phyloP scores from a whole-genome alignment of 306 rosid species.

The Alnus rubra region DNA sequence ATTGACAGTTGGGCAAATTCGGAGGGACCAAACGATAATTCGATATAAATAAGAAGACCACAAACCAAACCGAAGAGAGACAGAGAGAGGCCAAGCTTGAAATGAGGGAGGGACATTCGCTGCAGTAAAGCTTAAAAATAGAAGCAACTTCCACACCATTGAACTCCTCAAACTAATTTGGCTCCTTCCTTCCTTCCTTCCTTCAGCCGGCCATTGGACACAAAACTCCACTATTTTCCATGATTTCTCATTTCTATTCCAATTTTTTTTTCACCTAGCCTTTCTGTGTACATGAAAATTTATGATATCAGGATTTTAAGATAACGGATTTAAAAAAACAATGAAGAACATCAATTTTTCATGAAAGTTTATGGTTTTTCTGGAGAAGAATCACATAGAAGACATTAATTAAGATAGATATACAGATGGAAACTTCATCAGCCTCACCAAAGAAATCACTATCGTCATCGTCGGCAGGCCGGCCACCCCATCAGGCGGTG shows the following conservation, averaged over 20 bases:
- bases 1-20: too few relatives aligned
- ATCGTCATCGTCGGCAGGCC: slow-evolving; percentile 22
- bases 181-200: slow-evolving; percentile 19
- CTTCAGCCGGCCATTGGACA: slow-evolving; percentile 8
- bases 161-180: slow-evolving; percentile 23
- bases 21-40: too few relatives aligned
- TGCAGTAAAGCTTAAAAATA: slow-evolving; percentile 23
- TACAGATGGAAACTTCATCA: slow-evolving; percentile 37
- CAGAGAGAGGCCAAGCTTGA: slow-evolving; percentile 52
- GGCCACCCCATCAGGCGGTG: slow-evolving; percentile 50
- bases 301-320: not conserved
- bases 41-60: not conserved
- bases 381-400: not conserved
- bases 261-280: not conserved
- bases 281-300: not conserved
- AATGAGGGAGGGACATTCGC: slow-evolving; percentile 35
- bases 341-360: not conserved
- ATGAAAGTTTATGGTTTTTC: not conserved
- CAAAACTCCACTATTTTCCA: not conserved
- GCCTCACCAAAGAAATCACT: slow-evolving; percentile 43
- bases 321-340: not conserved
- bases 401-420: not conserved
- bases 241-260: not conserved
- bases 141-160: slow-evolving; percentile 34
- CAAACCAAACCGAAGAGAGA: slow-evolving; percentile 4